Evolutionary conservation across 2,329 filamentous ascomycete species (phyloP), one percentile per base, ranked within the genome.

Genomic region (Ophiocordyceps camponoti-rufipedis): DNA sequence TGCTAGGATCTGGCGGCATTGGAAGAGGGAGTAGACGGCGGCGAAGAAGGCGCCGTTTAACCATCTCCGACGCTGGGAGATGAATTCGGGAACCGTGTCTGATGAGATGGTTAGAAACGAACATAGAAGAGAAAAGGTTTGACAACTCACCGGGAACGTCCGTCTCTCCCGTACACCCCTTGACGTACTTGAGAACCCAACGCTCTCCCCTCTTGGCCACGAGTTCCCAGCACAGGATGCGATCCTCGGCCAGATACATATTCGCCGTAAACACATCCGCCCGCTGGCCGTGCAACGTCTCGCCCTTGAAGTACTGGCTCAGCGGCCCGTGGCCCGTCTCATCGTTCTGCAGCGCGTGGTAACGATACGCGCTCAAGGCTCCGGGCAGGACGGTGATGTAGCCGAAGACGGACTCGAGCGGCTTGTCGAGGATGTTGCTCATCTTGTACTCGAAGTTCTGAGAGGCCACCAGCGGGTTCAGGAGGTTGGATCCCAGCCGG

Each of bases 381-480:
- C 91, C 93, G 0, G 91, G 93, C 51, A 98, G 68, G 54, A 98
- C 91, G 6, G 89, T 96, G 54, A 98, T 98, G 59, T 96, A 98
- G 2, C 91, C 91, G 60, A 98, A 98, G 0, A 94, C 89, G 0
- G 86, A 94, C 61, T 98, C 91, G 2, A 98, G 69, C 0, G 91
- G 91, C 62, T 98, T 98, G 61, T 98, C 91, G 28, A 98, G 71
- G 55, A 98, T 98, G 56, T 98, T 98, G 39, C 87, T 94, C 86
- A 98, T 95, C 64, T 98, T 98, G 70, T 98, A 98, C 68, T 98
- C 91, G 53, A 98, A 98, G 60, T 98, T 98, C 56, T 98, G 91
- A 42, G 87, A 94, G 0, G 91, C 91, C 14, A 98, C 89, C 6
- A 98, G 71, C 0, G 91, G 91, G 56, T 98, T 98, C 42, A 98